A percentile compares a stretch with the other conserved stretches of the same genome.
These are phyloP conservation scores for Cladophialophora chaetospira DNA, from an alignment of 2,329 filamentous ascomycete species.

Conservation along the genomic window DNA sequence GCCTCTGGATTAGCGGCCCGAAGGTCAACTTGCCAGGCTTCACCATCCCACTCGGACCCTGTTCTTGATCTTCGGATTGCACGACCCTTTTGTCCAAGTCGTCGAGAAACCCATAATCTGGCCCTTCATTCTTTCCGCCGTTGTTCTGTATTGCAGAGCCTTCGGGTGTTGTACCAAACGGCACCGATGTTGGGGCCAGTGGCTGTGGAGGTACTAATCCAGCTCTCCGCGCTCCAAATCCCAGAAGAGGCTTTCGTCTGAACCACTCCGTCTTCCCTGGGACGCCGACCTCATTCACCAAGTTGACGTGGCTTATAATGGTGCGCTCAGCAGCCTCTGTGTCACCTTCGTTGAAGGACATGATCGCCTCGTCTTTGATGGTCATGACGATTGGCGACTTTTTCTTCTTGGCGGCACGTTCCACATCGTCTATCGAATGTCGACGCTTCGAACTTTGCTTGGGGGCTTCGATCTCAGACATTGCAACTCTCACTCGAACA, in stretches of 20 bases:
- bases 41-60: too few relatives aligned
- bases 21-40: too few relatives aligned
- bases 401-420: not conserved
- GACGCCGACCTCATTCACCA: not conserved
- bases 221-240: not conserved
- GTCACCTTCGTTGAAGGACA: not conserved
- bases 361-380: not conserved
- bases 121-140: too few relatives aligned
- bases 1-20: too few relatives aligned
- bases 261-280: not conserved
- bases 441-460: not conserved
- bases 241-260: not conserved
- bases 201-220: too few relatives aligned
- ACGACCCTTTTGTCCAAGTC: too few relatives aligned
- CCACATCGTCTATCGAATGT: not conserved
- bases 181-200: too few relatives aligned
- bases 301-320: not conserved
- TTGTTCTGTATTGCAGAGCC: too few relatives aligned
- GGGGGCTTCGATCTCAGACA: not conserved
- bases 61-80: too few relatives aligned
- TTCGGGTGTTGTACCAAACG: too few relatives aligned
- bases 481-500: not conserved
- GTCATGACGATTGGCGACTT: not conserved
- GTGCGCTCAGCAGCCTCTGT: not conserved
- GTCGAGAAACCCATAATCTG: too few relatives aligned